Conservation (phyloP, 306 rosid species). For the Cucumis melo region DNA sequence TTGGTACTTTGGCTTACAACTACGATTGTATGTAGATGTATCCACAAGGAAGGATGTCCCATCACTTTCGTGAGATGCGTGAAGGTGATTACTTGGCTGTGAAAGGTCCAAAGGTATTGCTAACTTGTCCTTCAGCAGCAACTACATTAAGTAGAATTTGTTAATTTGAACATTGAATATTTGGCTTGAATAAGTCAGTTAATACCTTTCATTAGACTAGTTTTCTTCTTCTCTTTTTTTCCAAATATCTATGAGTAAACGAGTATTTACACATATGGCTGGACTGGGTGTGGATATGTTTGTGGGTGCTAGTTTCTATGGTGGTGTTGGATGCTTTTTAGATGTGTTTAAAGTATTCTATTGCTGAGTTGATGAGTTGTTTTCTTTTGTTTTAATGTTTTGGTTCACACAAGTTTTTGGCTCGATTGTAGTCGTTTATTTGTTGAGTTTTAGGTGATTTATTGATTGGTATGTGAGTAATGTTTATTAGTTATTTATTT, state of each 20-base stretch:
- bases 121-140: not conserved
- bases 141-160: not conserved
- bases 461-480: not conserved
- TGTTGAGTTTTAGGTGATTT: not conserved
- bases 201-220: not conserved
- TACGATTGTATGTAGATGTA: constrained; percentile 36
- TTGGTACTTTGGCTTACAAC: not conserved
- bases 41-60: constrained; percentile 74
- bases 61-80: constrained; percentile 53
- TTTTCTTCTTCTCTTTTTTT: not conserved
- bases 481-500: not conserved
- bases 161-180: not conserved
- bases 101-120: constrained; percentile 58
- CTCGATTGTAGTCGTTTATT: not conserved
- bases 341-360: not conserved
- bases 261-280: not conserved
- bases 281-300: not conserved
- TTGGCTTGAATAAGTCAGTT: not conserved
- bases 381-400: not conserved
- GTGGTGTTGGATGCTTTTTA: not conserved
- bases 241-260: not conserved
- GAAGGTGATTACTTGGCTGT: constrained; percentile 58
- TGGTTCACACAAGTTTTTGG: not conserved
- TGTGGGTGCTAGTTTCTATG: not conserved
- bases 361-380: not conserved